A percentile compares a stretch with the other conserved stretches of the same genome.
These are phyloP conservation scores for Naganishia liquefaciens DNA, from an alignment of 1,284 basidiomycete species.

Conservation along the genomic window DNA sequence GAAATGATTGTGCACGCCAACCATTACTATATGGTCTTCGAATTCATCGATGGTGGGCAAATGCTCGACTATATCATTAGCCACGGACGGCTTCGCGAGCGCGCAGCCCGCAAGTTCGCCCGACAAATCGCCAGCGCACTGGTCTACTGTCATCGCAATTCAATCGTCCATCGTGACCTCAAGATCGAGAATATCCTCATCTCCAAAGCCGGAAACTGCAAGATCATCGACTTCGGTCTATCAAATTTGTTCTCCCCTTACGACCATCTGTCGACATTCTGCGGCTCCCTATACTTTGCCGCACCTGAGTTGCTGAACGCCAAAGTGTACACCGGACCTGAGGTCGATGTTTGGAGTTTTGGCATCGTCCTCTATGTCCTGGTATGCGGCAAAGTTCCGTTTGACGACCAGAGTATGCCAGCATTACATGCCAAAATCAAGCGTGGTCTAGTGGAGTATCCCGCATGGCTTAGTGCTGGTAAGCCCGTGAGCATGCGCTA, in stretches of 20 bases:
- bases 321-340: conserved; percentile 93
- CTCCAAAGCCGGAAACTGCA: conserved; percentile 97
- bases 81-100: conserved; percentile 91
- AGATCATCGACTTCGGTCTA: conserved; percentile 98
- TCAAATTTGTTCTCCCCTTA: conserved; percentile 93
- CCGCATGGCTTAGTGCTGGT: conserved; percentile 92
- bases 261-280: conserved; percentile 87
- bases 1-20: conserved; percentile 95
- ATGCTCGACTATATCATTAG: conserved; percentile 99
- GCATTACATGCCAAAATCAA: conserved; percentile 99
- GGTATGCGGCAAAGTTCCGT: conserved; percentile 97
- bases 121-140: conserved; percentile 93
- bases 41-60: conserved; percentile 98
- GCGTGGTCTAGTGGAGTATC: conserved; percentile 93
- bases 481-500: conserved; percentile 42
- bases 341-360: conserved; percentile 99
- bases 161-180: conserved; percentile 94
- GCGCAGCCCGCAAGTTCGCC: conserved; percentile 94
- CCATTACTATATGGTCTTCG: conserved; percentile 99
- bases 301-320: conserved; percentile 96
- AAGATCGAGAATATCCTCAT: conserved; percentile 99
- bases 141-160: conserved; percentile 96
- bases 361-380: conserved; percentile 97
- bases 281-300: conserved; percentile 96
- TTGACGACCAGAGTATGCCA: conserved; percentile 99